Base-by-base conservation (phyloP, 495 filamentous ascomycete genomes). In the Aspergillus wentii region DNA sequence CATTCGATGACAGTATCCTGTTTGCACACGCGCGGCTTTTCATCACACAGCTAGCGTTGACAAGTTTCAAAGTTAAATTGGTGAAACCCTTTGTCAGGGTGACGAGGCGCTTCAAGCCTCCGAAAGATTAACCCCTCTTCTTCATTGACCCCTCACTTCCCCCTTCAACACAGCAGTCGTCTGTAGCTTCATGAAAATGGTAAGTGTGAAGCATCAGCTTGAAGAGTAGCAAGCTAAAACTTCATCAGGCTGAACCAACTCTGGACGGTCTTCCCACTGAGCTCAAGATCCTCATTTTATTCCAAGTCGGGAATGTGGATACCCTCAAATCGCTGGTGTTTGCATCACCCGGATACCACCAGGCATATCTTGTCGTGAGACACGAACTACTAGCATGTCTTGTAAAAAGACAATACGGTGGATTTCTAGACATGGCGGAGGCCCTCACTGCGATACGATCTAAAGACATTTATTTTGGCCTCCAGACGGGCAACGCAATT, bases 181-280 rank as follows among this genome's bases (percentile, higher is more conserved):
- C 17, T 35, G 33, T 21, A 35, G 33, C 33, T 28, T 28, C 25
- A 28, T 28, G 25, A 4, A 28, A 28, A 35, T 35, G 33, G 33
- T 35, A 18, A 35, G 33, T 1, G 16, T 7, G 18, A 35, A 35
- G 33, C 33, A 18, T 18, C 33, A 35, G 18, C n/a, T 35, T n/a
- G 16, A 35, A 10, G 7, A 15, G 2, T 6, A 27, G 22, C 16
- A 14, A 14, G 16, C 38, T 46, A 10, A 46, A 29, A 10, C n/a
- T 23, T 14, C 15, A 9, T 28, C 15, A 53, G 51, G 38, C 43
- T 26, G 26, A 48, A 36, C 43, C 45, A 17, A 41, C 35, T 5
- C 43, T 56, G 4, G 52, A 56, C 13, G 40, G 40, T 44, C 36
- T 56, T 22, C 52, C 52, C 11, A 17, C 23, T 1, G 52, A 56